Base-by-base conservation (phyloP, 257 asterid genomes). In the Solanum clarkiae region DNA sequence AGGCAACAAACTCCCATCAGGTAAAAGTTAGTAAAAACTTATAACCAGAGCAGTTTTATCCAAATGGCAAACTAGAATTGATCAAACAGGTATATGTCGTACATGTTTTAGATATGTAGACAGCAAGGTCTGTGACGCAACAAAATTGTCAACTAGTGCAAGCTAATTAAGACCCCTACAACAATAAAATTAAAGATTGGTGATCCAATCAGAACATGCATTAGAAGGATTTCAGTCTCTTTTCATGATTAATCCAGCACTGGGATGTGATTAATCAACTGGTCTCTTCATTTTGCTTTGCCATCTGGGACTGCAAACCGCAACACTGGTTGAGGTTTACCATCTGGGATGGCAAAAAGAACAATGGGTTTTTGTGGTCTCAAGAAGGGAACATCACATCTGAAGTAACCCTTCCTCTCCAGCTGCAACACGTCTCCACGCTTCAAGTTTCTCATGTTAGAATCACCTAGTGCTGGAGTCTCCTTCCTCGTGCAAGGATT, bases 381-480 rank as follows among this genome's bases (percentile, higher is more conserved):
- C 36, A 92, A 7, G 22, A 91, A 87, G 45, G 99, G 97, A 44
- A 86, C 97, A 86, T 96, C 98, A 20, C 99, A 96, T 89, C 97
- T 89, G 88, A 92, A 96, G 65, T 96, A 96, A 5, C 98, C 98
- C 88, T 96, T 96, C 56, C 99, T 90, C 92, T 95, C 99, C 84
- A 96, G 90, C 92, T 96, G 99, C 69, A 96, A 85, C 26, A 95
- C 86, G 49, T 95, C 99, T 1, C 99, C 97, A 3, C 93, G 90
- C 74, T 93, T 93, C 92, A 96, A 84, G 86, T 95, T 93, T 84
- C 99, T 87, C 98, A 93, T 94, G 86, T 94, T 94, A 32, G 97
- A 90, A 84, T 96, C 99, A 86, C 99, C 98, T 18, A 94, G 84
- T 22, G 97, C 98, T 47, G 63, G 84, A 54, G 94, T 92, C 91